Conservation (phyloP, 768 basidiomycete genomes). For the Agaricus sinodeliciosus region DNA sequence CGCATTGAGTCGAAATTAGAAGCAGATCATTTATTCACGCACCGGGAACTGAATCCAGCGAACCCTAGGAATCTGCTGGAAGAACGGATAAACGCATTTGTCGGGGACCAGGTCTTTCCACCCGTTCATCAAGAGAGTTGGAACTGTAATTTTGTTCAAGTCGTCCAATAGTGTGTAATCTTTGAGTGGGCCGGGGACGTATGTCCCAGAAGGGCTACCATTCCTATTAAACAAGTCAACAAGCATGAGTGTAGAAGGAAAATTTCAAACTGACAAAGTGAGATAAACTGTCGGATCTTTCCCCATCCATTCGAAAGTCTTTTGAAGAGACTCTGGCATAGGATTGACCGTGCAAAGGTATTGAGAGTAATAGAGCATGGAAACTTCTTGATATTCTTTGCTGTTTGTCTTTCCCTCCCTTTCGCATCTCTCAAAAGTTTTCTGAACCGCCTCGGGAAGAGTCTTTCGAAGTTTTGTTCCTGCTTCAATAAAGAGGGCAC, state of each 20-base stretch:
- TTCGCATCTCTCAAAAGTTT: constrained; percentile 38
- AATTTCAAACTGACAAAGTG: constrained; percentile 33
- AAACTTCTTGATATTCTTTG: constrained; percentile 38
- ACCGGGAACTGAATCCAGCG: constrained; percentile 37
- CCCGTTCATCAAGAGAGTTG: constrained; percentile 37
- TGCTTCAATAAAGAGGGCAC: constrained; percentile 30
- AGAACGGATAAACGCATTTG: constrained; percentile 27
- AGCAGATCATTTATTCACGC: not conserved
- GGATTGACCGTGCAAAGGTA: constrained; percentile 40
- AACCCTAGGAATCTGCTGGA: constrained; percentile 28
- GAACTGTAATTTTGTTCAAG: constrained; percentile 31
- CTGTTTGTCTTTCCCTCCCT: constrained; percentile 33
- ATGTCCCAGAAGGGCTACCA: constrained; percentile 28
- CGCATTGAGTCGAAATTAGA: not conserved
- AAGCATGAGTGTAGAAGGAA: too few relatives aligned
- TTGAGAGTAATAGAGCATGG: constrained; percentile 31
- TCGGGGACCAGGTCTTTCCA: constrained; percentile 34
- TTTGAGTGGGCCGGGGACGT: constrained; percentile 32
- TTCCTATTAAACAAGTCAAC: constrained; percentile 18
- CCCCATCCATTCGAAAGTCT: constrained; percentile 25
- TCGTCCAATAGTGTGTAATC: constrained; percentile 39
- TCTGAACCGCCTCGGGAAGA: constrained; percentile 35
- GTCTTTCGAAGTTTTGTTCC: constrained; percentile 11
- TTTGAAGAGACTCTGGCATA: constrained; percentile 31
- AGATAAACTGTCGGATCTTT: constrained; percentile 41